phyloP scores from a whole-genome alignment of 192 early-diverging fungal genomes.

The Coemansia sp. region DNA sequence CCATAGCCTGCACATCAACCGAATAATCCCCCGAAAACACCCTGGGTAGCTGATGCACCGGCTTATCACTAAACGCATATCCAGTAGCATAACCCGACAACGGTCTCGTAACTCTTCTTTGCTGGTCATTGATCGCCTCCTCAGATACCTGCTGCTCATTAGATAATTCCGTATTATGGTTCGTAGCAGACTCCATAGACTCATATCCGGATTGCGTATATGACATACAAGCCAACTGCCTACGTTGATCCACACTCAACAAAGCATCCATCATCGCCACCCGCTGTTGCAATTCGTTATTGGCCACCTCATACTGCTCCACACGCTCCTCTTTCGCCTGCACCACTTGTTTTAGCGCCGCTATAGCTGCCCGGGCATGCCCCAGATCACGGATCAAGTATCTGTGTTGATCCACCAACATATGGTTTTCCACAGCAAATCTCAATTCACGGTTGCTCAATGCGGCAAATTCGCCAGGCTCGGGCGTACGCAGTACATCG shows the following conservation, averaged over 20 bases:
- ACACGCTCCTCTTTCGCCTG: conserved; percentile 48
- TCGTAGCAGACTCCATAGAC: too few species aligned
- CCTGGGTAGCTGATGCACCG: conserved; percentile 44
- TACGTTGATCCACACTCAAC: conserved; percentile 29
- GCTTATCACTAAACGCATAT: conserved; percentile 31
- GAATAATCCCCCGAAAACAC: conserved; percentile 55
- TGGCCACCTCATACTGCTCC: conserved; percentile 38
- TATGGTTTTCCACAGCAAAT: conserved; percentile 49
- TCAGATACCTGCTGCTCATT: neutral
- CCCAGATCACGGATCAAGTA: conserved; percentile 50
- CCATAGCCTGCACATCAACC: conserved; percentile 40
- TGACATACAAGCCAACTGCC: conserved; percentile 23
- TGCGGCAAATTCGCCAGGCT: conserved; percentile 4
- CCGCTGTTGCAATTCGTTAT: conserved; percentile 38
- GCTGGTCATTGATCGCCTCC: too few species aligned
- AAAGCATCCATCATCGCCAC: conserved; percentile 32
- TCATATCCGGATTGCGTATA: conserved; percentile 6
- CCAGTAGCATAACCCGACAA: conserved; percentile 42
- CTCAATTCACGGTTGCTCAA: conserved; percentile 50
- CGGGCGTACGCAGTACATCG: conserved; percentile 15
- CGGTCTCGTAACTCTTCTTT: conserved; percentile 16
- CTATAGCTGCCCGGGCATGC: conserved; percentile 47
- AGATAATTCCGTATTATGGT: too few species aligned
- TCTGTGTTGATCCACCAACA: conserved; percentile 53
- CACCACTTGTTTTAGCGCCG: conserved; percentile 47